Base-by-base conservation (phyloP, 2,329 filamentous ascomycete genomes). In the Didymella keratinophila region DNA sequence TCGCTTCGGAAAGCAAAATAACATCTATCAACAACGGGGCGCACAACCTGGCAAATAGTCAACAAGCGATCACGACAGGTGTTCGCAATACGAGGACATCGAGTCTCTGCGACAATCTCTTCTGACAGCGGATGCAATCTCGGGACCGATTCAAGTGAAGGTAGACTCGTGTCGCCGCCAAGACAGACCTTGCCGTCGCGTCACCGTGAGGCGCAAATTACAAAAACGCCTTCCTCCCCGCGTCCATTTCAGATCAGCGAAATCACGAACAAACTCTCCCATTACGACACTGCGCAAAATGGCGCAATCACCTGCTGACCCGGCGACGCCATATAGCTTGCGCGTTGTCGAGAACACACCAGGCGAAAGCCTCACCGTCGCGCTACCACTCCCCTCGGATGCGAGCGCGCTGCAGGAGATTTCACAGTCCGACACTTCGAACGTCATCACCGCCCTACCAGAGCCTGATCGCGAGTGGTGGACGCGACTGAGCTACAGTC, bases 281-380 rank as follows among this genome's bases (percentile, higher is more conserved):
- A 21, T 25, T 25, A 20, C 16, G 14, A 28, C 20, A 18, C 21
- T 23, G 3, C 42, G 14, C 14, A 28, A n/a, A 4, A 58, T 58
- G 55, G 28, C 30, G 16, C 20, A 28, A 18, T 28, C 36, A 12
- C 16, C 32, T 25, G 5, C 4, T 52, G 43, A 11, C 20, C 20
- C 50, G 16, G 34, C 39, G 11, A 25, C 32, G 25, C 37, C 49
- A 14, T 25, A 7, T 30, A 34, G 37, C n/a, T 32, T 49, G 49
- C 50, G 44, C 30, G 28, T 53, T 41, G 16, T 53, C 12, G 25
- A 23, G 27, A 30, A 3, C 12, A 44, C 18, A 6, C 16, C n/a
- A 27, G 55, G 43, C n/a, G 30, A 45, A n/a, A 44, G 32, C 14
- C 49, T 58, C 21, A 18, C 48, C 23, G 12, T 58, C 28, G 56